Conservation (phyloP, 306 rosid species). For the Trifolium subterraneum region DNA sequence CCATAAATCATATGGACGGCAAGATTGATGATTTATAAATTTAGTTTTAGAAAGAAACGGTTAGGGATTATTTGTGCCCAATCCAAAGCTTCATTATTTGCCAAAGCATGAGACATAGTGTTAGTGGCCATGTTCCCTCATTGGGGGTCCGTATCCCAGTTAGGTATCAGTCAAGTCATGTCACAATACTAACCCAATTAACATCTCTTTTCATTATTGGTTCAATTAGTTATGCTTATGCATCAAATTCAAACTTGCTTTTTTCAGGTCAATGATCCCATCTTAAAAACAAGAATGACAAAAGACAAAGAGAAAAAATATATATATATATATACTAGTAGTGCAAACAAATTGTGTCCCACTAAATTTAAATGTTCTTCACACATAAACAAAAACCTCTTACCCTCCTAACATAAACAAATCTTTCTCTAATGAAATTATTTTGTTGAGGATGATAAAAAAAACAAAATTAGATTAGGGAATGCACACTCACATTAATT, state of each 20-base stretch:
- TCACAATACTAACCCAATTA: constrained; percentile 24
- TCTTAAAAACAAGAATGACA: constrained; percentile 25
- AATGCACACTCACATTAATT: too few relatives aligned
- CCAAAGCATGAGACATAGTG: constrained; percentile 39
- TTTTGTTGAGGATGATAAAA: too few relatives aligned
- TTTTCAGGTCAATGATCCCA: constrained; percentile 33
- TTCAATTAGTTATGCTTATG: constrained; percentile 19
- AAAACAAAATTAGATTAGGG: too few relatives aligned
- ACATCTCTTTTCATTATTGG: constrained; percentile 30
- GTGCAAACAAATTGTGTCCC: constrained; percentile 20
- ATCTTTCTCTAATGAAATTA: too few relatives aligned
- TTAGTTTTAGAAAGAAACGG: constrained; percentile 44
- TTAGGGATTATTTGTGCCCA: constrained; percentile 42
- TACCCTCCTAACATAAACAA: background rate
- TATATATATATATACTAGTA: background rate
- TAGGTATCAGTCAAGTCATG: constrained; percentile 35
- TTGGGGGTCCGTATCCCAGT: constrained; percentile 44
- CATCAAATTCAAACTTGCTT: constrained; percentile 41
- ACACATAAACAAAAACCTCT: background rate
- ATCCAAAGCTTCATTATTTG: constrained; percentile 39
- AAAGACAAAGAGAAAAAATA: background rate
- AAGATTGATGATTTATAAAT: constrained; percentile 14
- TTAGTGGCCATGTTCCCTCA: constrained; percentile 26
- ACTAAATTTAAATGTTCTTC: constrained; percentile 14
- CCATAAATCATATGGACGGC: constrained; percentile 18